A percentile compares a stretch with the other conserved stretches of the same genome.
Conservation (phyloP, 768 basidiomycete genomes). For the Steccherinum ochraceum region DNA sequence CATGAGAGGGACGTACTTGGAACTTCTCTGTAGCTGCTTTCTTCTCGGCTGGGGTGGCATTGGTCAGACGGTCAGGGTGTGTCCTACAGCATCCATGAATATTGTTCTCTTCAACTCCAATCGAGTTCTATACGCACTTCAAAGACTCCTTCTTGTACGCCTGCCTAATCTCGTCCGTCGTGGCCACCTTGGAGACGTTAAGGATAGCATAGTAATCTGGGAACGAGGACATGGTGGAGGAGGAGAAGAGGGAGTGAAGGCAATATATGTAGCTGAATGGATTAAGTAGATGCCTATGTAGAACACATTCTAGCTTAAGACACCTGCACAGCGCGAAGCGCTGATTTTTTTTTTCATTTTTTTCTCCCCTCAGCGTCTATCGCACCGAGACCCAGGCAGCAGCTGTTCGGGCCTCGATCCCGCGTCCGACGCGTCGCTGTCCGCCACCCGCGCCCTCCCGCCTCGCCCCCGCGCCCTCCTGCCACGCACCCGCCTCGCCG, state of each 20-base stretch:
- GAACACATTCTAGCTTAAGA: no score
- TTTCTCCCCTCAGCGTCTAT: no score
- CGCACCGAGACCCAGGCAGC: no score
- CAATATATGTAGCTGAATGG: no score
- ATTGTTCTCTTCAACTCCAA: neutral
- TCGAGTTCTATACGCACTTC: slow-evolving; percentile 34
- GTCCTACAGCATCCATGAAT: slow-evolving; percentile 43
- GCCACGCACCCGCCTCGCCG: no score
- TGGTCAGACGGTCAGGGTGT: slow-evolving; percentile 80
- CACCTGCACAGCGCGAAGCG: no score
- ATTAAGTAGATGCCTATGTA: no score
- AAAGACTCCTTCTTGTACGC: slow-evolving; percentile 80
- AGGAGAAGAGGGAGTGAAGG: neutral
- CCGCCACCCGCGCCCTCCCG: no score
- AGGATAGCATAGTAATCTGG: slow-evolving; percentile 78
- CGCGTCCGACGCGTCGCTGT: no score
- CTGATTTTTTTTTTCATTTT: no score
- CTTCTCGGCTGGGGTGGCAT: slow-evolving; percentile 65
- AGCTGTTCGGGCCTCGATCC: no score
- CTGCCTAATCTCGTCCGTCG: slow-evolving; percentile 63
- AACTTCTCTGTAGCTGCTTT: slow-evolving; percentile 76
- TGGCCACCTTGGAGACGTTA: slow-evolving; percentile 45
- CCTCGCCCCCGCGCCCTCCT: no score
- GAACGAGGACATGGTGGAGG: slow-evolving; percentile 55
- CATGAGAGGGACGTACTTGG: slow-evolving; percentile 42